Conservation (phyloP, 768 basidiomycete genomes). For the Crepidotus variabilis region DNA sequence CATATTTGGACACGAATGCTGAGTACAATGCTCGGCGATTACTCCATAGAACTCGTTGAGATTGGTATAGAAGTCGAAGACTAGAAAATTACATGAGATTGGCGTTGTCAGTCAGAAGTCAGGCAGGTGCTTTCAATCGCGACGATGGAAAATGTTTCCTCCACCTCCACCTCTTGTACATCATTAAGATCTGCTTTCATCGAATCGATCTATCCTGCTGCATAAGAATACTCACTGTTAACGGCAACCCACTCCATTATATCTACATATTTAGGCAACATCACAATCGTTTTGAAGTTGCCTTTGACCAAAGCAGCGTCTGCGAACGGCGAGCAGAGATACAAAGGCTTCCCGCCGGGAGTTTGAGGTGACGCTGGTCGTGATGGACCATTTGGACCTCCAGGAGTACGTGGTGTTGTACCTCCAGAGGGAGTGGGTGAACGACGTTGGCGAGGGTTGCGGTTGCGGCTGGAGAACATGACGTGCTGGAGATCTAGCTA, state of each 20-base stretch:
- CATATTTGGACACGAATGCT: constrained; percentile 89
- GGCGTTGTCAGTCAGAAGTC: background rate
- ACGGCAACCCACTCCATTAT: constrained; percentile 97
- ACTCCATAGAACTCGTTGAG: constrained; percentile 96
- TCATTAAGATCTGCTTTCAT: background rate
- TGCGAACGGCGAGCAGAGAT: constrained; percentile 91
- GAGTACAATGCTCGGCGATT: constrained; percentile 89
- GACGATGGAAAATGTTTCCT: background rate
- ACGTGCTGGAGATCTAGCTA: background rate
- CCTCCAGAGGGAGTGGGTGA: constrained; percentile 24
- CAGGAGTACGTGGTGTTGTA: constrained; percentile 10
- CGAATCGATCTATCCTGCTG: background rate
- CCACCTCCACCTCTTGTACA: background rate
- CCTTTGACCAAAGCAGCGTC: constrained; percentile 96
- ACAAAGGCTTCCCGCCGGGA: constrained; percentile 57
- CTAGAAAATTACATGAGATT: constrained; percentile 33
- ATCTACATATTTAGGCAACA: constrained; percentile 92
- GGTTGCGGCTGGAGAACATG: constrained; percentile 26
- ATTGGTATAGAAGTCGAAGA: constrained; percentile 97
- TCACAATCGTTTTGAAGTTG: constrained; percentile 97
- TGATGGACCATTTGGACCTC: constrained; percentile 25
- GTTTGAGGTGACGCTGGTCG: constrained; percentile 34
- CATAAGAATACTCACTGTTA: constrained; percentile 59
- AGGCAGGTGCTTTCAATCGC: background rate
- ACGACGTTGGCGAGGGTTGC: constrained; percentile 21